phyloP scores from a whole-genome alignment of 2,329 filamentous ascomycete genomes.

The Sporothrix variecibatus region DNA sequence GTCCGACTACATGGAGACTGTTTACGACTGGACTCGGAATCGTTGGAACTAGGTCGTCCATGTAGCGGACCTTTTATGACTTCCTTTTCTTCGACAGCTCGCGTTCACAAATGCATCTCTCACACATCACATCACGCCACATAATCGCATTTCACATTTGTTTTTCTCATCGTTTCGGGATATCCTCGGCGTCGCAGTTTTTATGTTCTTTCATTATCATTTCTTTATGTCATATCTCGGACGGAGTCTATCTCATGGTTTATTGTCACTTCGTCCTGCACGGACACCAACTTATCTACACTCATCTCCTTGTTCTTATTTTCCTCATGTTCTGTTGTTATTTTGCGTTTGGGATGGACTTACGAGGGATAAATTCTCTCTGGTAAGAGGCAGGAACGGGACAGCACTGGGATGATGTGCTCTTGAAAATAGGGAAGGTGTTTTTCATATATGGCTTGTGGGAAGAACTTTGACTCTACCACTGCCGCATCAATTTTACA shows the following conservation, averaged over 20 bases:
- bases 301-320: neutral
- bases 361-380: neutral
- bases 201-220: neutral
- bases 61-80: neutral
- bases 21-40: conserved; percentile 32
- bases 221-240: neutral
- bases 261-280: too few relatives aligned
- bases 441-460: neutral
- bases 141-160: neutral
- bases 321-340: neutral
- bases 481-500: neutral
- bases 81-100: neutral
- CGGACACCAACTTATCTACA: neutral
- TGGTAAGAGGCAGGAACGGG: neutral
- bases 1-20: conserved; percentile 34
- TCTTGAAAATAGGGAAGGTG: neutral
- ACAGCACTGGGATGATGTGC: neutral
- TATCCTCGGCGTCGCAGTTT: conserved; percentile 1
- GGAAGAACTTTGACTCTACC: neutral
- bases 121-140: neutral
- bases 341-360: neutral
- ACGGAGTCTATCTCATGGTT: neutral
- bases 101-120: neutral
- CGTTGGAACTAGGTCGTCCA: conserved; percentile 28
- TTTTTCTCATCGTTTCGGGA: neutral